Conservation (phyloP, 139 green algal species). For the Yamagishiella unicocca region DNA sequence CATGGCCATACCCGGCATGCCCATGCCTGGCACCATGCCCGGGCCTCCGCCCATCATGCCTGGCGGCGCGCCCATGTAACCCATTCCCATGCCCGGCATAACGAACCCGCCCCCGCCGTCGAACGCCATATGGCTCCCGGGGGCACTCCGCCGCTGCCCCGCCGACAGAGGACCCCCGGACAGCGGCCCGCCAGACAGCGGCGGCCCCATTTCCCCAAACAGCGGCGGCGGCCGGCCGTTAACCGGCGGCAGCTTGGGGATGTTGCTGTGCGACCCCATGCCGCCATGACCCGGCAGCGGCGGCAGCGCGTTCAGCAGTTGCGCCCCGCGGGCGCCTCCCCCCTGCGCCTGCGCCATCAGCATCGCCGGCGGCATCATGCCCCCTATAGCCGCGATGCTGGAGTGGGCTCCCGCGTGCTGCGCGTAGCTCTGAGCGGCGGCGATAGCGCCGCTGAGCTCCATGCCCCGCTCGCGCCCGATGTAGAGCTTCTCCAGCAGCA, state of each 20-base stretch:
- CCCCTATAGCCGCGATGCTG: constrained; percentile 10
- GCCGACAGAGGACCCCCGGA: background rate
- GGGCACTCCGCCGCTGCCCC: background rate
- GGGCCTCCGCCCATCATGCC: constrained; percentile 35
- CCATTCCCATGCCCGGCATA: background rate
- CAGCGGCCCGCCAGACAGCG: background rate
- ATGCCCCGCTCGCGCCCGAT: constrained; percentile 68
- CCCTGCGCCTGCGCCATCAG: constrained; percentile 12
- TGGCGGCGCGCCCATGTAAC: background rate
- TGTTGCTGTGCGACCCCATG: constrained; percentile 19
- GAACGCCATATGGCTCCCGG: background rate
- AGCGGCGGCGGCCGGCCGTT: constrained; percentile 6
- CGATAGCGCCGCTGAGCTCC: constrained; percentile 73
- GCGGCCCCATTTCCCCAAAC: background rate
- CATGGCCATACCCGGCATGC: constrained; percentile 9
- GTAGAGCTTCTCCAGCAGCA: constrained; percentile 81
- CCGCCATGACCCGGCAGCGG: background rate
- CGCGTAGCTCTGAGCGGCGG: constrained; percentile 45
- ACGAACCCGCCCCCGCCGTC: background rate
- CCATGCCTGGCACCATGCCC: background rate
- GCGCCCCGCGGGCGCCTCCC: too few species aligned
- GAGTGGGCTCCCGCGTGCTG: background rate
- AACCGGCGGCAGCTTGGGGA: constrained; percentile 40
- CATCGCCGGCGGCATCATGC: constrained; percentile 33
- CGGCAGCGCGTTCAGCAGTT: background rate